Evolutionary conservation across 2,329 filamentous ascomycete species (phyloP), one percentile per base, ranked within the genome.

Genomic region (Trichoderma sp.): DNA sequence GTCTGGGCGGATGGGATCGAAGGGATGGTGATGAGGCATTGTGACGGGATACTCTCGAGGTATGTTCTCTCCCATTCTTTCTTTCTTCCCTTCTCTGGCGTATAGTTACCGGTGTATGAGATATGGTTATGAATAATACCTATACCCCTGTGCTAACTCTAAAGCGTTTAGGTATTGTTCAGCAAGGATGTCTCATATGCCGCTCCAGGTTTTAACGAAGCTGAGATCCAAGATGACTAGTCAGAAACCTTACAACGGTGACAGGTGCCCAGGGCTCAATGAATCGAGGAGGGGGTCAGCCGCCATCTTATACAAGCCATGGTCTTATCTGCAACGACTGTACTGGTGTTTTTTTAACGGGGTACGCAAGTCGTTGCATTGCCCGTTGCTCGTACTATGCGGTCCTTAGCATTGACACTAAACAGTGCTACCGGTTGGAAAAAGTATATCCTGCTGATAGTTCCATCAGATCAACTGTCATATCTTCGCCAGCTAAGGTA

Each of bases 1-100:
- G 76, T 89, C 86, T 14, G 82, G 88, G 80, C n/a, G 86, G 86
- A 69, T 82, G 80, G 21, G 74, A 71, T 8, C 27, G 49, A 61
- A 67, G 55, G 63, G 63, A 35, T 67, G 62, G n/a, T 67, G 52
- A 10, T 49, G 47, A 55, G 52, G 5, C 52, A 55, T 31, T 55
- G 52, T 55, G 27, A 7, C 6, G 11, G 14, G 11, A 29, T 16
- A 16, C 52, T 49, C 47, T 43, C 19, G 40, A n/a, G 40, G 40
- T 43, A 10, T 43, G n/a, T 49, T 49, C 5, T 21, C 47, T 49
- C 14, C 21, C 8, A 10, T 49, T 24, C n/a, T 24, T 43, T n/a
- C 19, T 43, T 4, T n/a, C 37, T 40, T 19, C 1, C 14, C 16
- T 19, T 40, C 1, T 16, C 14, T 40, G n/a, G 10, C 24, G 47